Evolutionary conservation across 495 filamentous ascomycete species (phyloP), one percentile per base, ranked within the genome.

Genomic region (Podospora didyma): DNA sequence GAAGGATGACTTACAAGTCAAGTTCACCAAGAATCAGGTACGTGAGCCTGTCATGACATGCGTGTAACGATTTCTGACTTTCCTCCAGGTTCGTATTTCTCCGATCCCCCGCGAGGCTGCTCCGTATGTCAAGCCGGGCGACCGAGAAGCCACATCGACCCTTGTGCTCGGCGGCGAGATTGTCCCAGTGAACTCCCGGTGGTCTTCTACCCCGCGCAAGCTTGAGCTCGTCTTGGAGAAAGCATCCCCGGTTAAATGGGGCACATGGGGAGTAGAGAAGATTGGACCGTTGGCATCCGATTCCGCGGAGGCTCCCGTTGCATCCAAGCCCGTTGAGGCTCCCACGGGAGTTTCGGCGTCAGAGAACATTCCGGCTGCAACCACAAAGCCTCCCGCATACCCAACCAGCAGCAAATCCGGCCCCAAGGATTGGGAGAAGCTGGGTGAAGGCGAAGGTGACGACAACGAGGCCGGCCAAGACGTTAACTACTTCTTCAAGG

Each of bases 401-500:
- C 94, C 94, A 2, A 96, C 92, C 0, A 97, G 93, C 26, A 95
- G 92, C 16, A 85, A 84, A 49, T 76, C 74, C 1, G 94, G 93
- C 5, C 81, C 88, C 2, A 96, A 96, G 75, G 79, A 98, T 68
- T 97, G 94, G 94, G 95, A 98, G 62, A 89, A 89, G 59, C 46
- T 96, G 3, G 73, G 62, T 11, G 68, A 71, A 0, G 75, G 70
- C 4, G 77, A 82, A 7, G 79, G 70, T 2, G 75, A 85, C 17
- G 83, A 82, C 17, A 82, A 85, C 19, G 83, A 82, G 16, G 83
- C 79, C 4, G 86, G 89, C 49, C 72, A 78, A 26, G 82, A 89
- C n/a, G 87, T 89, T 3, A 88, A 94, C 58, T 69, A 66, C 2
- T 98, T 97, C 74, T 98, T 98, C 79, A 93, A 95, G 79, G 86